Evolutionary conservation across 2,329 filamentous ascomycete genomes (phyloP).

Genomic region (Diaporthe sp.): DNA sequence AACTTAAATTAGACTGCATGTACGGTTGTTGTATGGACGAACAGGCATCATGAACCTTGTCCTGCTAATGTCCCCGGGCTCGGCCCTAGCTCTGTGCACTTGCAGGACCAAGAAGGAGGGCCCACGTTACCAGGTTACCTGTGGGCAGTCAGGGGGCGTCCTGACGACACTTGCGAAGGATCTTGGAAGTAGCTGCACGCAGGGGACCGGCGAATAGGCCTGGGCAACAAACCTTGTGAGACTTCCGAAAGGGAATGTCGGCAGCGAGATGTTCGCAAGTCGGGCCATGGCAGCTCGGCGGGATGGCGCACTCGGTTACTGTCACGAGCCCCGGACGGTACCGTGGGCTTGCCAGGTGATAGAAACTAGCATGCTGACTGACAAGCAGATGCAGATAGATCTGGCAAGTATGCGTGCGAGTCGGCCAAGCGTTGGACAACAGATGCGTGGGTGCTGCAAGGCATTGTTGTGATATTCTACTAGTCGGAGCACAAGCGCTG

Average conservation of each 20-base stretch:
- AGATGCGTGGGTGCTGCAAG: constrained; percentile 19
- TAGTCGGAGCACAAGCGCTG: constrained; percentile 2
- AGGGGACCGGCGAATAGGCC: background rate
- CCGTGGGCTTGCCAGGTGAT: constrained; percentile 33
- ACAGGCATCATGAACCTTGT: constrained; percentile 28
- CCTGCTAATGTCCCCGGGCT: constrained; percentile 16
- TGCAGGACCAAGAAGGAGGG: constrained; percentile 23
- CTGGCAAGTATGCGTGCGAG: background rate
- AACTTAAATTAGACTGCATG: constrained; percentile 21
- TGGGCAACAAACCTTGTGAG: too few species aligned
- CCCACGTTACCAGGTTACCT: constrained; percentile 5
- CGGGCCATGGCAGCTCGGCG: background rate
- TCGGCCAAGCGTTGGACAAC: background rate
- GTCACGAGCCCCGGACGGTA: constrained; percentile 18
- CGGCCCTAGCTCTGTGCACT: constrained; percentile 25
- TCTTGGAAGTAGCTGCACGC: background rate
- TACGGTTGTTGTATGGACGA: constrained; percentile 25
- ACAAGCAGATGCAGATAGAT: background rate
- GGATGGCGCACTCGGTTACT: background rate
- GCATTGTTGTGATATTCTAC: constrained; percentile 9
- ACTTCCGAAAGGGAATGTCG: background rate
- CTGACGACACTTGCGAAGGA: constrained; percentile 13
- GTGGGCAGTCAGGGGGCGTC: constrained; percentile 25
- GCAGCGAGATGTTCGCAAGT: background rate
- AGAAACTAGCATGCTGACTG: background rate